Evolutionary conservation across 345 rosid species (phyloP).

Genomic region (Hibiscus trionum): DNA sequence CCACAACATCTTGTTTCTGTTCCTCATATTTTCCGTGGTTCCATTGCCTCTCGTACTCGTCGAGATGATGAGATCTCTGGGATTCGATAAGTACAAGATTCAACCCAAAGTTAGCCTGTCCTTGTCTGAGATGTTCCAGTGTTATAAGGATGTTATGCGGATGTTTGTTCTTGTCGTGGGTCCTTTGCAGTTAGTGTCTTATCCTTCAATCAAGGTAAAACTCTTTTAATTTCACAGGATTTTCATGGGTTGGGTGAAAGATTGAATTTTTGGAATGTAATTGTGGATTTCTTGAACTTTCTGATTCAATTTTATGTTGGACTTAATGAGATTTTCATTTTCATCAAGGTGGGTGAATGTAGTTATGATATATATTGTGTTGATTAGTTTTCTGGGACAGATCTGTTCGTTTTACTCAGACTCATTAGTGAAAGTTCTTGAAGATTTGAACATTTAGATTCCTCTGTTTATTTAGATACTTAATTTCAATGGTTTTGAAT

Average conservation of each 20-base stretch:
- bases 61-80: constrained; percentile 42
- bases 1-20: constrained; percentile 71
- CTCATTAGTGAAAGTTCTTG: neutral
- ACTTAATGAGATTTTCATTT: neutral
- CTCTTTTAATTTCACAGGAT: neutral
- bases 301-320: neutral
- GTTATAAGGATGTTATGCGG: constrained; percentile 71
- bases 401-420: neutral
- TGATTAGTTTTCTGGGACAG: neutral
- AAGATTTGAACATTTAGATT: neutral
- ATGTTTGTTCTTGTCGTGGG: constrained; percentile 75
- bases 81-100: constrained; percentile 62
- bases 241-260: neutral
- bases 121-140: constrained; percentile 45
- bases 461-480: neutral
- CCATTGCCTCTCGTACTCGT: constrained; percentile 61
- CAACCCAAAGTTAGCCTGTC: constrained; percentile 75
- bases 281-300: neutral
- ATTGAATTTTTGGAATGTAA: neutral
- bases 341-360: neutral
- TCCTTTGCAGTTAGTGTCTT: constrained; percentile 76
- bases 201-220: constrained; percentile 70
- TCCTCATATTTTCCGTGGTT: constrained; percentile 56
- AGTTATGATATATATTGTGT: neutral
- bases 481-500: neutral